Base-by-base conservation (phyloP, 169 alveolate genomes). In the Babesia gibsoni region DNA sequence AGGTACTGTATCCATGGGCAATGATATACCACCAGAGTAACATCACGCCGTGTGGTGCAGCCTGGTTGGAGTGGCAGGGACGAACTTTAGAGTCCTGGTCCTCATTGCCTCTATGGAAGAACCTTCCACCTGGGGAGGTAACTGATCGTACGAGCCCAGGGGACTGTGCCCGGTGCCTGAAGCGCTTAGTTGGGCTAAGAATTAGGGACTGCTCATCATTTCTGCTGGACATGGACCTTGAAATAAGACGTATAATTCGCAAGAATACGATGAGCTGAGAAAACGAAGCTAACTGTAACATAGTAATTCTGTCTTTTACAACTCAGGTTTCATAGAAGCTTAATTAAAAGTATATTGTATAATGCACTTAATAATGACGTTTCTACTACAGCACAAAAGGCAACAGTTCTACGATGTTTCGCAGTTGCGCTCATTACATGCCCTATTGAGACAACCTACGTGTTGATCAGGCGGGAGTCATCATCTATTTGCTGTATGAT, bases 31-130 rank as follows among this genome's bases (percentile, higher is more conserved):
- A 79, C 66, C 58, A 79, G 52, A 32, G 58, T 2, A 53, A 29
- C 33, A 36, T 67, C 4, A 78, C 48, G 2, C 77, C 79, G 22
- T 68, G 82, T 45, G 78, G 73, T 27, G 20, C 50, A 22, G 65
- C 77, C 14, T 79, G 80, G 72, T 63, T 79, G 39, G 73, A 49
- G 36, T 79, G 88, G 88, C 67, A 63, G 39, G 67, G 82, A 41
- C 45, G 53, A 64, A 69, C 67, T 25, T 37, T 43, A 14, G 88
- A 79, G 66, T 70, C 84, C 46, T 79, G 88, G 88, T 46, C 73
- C 7, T 58, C 70, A 41, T 39, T 49, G 10, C 67, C 73, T 9
- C 67, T 79, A 9, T 79, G 88, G 88, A 27, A 68, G 7, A 45
- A n/a, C 9, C 32, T 36, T 3, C 48, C 61, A 14, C 68, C 72